These are phyloP conservation scores for Trametes sanguinea DNA, from an alignment of 768 basidiomycete genomes.

Conservation along the genomic window DNA sequence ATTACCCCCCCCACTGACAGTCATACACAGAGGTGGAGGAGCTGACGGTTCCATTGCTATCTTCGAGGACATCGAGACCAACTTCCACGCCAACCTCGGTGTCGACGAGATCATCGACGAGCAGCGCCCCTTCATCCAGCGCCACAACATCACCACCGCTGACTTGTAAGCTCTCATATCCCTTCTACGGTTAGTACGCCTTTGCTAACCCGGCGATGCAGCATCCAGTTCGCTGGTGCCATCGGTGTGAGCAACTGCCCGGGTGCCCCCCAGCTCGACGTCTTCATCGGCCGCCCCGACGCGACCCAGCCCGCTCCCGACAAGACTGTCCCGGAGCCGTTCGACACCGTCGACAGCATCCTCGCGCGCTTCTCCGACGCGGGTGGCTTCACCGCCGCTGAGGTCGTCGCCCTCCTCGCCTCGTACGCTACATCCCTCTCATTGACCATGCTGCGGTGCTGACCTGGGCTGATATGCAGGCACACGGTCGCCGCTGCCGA, in stretches of 20 bases:
- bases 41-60: conserved; percentile 30
- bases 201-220: not conserved
- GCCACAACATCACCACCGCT: conserved; percentile 27
- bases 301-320: conserved; percentile 18
- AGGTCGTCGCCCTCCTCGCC: conserved; percentile 29
- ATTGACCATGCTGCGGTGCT: not conserved
- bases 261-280: conserved; percentile 32
- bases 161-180: conserved; percentile 18
- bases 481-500: conserved; percentile 32
- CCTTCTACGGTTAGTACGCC: too few relatives aligned
- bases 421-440: conserved; percentile 18
- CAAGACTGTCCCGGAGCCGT: conserved; percentile 22
- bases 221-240: conserved; percentile 35
- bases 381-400: conserved; percentile 25
- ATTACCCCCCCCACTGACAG: not conserved
- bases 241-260: conserved; percentile 34
- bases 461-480: not conserved
- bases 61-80: conserved; percentile 28
- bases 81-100: conserved; percentile 30
- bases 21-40: conserved; percentile 24
- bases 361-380: conserved; percentile 31
- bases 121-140: conserved; percentile 25
- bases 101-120: conserved; percentile 29
- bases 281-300: conserved; percentile 24
- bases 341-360: conserved; percentile 31